These are phyloP conservation scores for Cercospora sojina DNA, from an alignment of 2,329 filamentous ascomycete species.

Conservation along the genomic window DNA sequence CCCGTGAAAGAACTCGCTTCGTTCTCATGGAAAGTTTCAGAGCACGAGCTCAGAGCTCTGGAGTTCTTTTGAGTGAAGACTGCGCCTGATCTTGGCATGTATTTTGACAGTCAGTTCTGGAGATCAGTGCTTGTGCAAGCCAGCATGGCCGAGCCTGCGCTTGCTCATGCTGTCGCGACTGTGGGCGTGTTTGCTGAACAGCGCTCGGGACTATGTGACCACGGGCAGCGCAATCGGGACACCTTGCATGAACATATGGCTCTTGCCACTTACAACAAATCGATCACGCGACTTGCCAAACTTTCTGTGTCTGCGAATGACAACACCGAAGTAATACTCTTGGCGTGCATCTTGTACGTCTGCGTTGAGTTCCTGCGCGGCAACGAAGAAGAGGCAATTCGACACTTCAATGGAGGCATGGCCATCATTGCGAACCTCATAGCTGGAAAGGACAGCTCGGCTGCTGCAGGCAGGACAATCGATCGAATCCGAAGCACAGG, in stretches of 20 bases:
- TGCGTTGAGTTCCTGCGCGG: conserved; percentile 7
- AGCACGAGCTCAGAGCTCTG: neutral
- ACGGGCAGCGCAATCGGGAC: neutral
- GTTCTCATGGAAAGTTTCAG: neutral
- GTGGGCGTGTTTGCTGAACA: neutral
- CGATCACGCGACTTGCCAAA: neutral
- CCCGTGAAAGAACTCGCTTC: neutral
- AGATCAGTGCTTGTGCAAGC: neutral
- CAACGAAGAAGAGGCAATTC: neutral
- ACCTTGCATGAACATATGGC: neutral
- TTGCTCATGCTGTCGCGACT: neutral
- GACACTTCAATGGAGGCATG: neutral
- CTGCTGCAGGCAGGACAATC: neutral
- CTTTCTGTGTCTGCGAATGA: neutral
- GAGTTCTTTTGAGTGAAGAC: conserved; percentile 6
- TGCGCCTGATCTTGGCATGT: neutral
- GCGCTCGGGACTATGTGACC: neutral
- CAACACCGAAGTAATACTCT: neutral
- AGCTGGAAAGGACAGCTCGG: neutral
- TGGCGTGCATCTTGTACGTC: conserved; percentile 1
- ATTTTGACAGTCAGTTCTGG: conserved; percentile 3
- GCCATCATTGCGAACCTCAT: neutral
- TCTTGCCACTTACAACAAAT: neutral
- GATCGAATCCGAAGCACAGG: neutral
- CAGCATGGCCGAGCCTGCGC: neutral